phyloP scores from a whole-genome alignment of 2,329 filamentous ascomycete species.

The Pseudocercospora crystallina region DNA sequence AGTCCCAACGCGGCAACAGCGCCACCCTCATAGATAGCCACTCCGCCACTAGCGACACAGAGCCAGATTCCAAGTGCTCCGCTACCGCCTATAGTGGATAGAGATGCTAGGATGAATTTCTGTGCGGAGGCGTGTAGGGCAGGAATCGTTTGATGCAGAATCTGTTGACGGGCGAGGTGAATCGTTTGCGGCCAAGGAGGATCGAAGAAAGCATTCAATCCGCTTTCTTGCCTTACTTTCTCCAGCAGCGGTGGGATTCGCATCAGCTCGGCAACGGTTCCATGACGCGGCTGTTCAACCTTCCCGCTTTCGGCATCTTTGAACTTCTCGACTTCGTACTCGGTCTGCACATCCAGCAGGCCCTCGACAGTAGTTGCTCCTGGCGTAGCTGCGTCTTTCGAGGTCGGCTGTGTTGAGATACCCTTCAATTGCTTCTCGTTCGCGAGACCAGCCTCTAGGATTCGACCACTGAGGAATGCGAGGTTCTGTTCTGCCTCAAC shows the following conservation, averaged over 20 bases:
- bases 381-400: slow-evolving; percentile 10
- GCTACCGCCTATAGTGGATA: slow-evolving; percentile 65
- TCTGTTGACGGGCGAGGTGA: slow-evolving; percentile 60
- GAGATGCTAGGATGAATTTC: slow-evolving; percentile 64
- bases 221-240: slow-evolving; percentile 27
- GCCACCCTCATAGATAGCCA: slow-evolving; percentile 58
- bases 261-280: slow-evolving; percentile 31
- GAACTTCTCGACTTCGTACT: slow-evolving; percentile 15
- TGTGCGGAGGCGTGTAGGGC: slow-evolving; percentile 48
- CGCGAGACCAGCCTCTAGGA: slow-evolving; percentile 62
- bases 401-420: slow-evolving; percentile 12
- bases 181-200: slow-evolving; percentile 74
- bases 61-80: slow-evolving; percentile 57
- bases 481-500: slow-evolving; percentile 74
- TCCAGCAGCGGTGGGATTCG: slow-evolving; percentile 29
- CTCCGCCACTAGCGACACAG: slow-evolving; percentile 54
- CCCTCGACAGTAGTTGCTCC: background rate
- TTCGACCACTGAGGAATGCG: slow-evolving; percentile 78
- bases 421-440: slow-evolving; percentile 27
- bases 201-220: slow-evolving; percentile 34
- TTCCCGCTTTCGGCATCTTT: slow-evolving; percentile 13
- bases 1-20: slow-evolving; percentile 60
- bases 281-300: slow-evolving; percentile 14
- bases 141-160: slow-evolving; percentile 43
- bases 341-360: slow-evolving; percentile 10